phyloP scores from a whole-genome alignment of 306 rosid genomes.

The Acacia crassicarpa region DNA sequence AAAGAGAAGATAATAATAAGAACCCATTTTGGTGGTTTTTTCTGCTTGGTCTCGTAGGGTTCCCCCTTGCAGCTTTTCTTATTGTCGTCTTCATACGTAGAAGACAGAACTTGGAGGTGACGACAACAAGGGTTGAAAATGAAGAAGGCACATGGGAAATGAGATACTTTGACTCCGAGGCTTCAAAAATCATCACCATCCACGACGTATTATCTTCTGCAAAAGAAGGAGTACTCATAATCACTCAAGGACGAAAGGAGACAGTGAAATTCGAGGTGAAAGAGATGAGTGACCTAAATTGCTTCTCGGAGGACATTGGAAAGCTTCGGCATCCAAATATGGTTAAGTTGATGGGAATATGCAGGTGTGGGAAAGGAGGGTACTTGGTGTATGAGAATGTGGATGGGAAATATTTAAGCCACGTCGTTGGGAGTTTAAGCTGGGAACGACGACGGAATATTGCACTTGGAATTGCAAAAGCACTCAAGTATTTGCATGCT shows the following conservation, averaged over 20 bases:
- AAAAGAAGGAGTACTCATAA: constrained; percentile 30
- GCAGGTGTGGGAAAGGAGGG: constrained; percentile 44
- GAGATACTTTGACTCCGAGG: constrained; percentile 45
- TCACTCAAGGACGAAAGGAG: constrained; percentile 25
- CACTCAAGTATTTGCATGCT: constrained; percentile 44
- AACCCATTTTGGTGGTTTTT: constrained; percentile 50
- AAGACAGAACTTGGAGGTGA: constrained; percentile 30
- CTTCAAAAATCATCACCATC: constrained; percentile 42
- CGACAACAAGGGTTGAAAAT: constrained; percentile 38
- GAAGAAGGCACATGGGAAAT: constrained; percentile 57
- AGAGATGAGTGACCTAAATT: constrained; percentile 33
- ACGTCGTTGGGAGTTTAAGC: constrained; percentile 37
- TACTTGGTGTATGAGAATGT: constrained; percentile 48
- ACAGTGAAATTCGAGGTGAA: constrained; percentile 40
- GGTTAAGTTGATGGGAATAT: constrained; percentile 42
- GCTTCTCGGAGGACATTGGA: constrained; percentile 46
- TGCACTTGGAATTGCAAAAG: constrained; percentile 48
- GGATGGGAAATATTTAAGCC: constrained; percentile 38
- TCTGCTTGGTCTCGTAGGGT: constrained; percentile 29
- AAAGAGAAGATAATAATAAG: not conserved
- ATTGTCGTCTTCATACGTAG: constrained; percentile 37
- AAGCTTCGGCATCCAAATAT: constrained; percentile 52
- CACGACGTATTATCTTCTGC: constrained; percentile 37
- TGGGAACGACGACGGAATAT: constrained; percentile 58
- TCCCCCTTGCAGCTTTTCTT: constrained; percentile 7